Evolutionary conservation across 495 filamentous ascomycete species (phyloP).

Genomic region (Aspergillus leporis): DNA sequence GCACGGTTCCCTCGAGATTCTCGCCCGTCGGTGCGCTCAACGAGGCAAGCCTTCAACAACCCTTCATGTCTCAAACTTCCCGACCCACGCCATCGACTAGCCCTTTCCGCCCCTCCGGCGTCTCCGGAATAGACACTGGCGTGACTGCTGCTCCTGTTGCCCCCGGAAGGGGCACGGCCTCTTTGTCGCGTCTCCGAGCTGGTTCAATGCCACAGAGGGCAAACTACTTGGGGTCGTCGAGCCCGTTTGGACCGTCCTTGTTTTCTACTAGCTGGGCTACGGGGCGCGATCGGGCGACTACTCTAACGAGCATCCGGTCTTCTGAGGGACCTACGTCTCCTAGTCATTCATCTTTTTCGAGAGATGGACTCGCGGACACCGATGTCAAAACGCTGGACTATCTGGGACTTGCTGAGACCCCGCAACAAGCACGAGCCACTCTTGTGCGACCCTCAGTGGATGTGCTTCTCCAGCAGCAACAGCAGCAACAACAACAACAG

Average conservation of each 20-base stretch:
- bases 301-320: conserved; percentile 80
- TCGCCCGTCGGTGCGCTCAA: conserved; percentile 65
- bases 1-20: conserved; percentile 95
- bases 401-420: conserved; percentile 90
- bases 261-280: conserved; percentile 85
- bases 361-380: conserved; percentile 80
- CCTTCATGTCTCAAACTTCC: conserved; percentile 75
- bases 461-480: conserved; percentile 51
- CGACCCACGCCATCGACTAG: conserved; percentile 88
- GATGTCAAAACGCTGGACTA: conserved; percentile 97
- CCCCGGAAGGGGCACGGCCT: conserved; percentile 58
- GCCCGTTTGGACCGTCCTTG: conserved; percentile 83
- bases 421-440: conserved; percentile 73
- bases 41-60: conserved; percentile 60
- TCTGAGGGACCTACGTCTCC: conserved; percentile 91
- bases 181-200: conserved; percentile 85
- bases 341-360: conserved; percentile 83
- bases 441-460: conserved; percentile 59
- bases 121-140: conserved; percentile 64
- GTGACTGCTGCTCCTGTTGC: conserved; percentile 47
- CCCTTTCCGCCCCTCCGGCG: conserved; percentile 80
- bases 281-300: conserved; percentile 75
- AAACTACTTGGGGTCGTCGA: conserved; percentile 59
- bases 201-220: conserved; percentile 93
- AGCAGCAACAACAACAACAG: conserved; percentile 58